Base-by-base conservation (phyloP, 495 filamentous ascomycete species). In the Aspergillus egyptiacus region DNA sequence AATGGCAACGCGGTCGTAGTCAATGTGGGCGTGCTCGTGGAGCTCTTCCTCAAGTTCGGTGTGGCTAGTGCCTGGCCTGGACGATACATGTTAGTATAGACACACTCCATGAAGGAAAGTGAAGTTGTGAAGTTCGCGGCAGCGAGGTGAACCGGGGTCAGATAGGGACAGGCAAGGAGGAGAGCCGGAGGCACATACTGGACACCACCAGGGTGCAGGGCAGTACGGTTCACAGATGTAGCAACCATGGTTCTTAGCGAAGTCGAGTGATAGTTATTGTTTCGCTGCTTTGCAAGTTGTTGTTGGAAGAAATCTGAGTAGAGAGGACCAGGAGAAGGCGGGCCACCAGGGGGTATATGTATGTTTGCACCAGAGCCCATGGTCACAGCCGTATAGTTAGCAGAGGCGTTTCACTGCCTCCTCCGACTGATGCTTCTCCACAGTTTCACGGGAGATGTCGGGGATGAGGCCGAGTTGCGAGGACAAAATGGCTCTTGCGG, bases 1-100 rank as follows among this genome's bases (percentile, higher is more conserved):
- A 76, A 98, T 98, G 49, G 94, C 86, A 58, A 98, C 93, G 59
- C 94, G 86, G 71, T 96, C 87, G 66, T 97, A 98, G 82, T 98
- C 93, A 72, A 98, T 97, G 78, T 97, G 90, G 58, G 93, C 94
- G 67, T 87, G 90, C 72, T 97, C 89, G 68, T 97, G 91, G 33
- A 98, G 84, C 68, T 96, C 89, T 75, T 96, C 90, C 72, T 97
- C 90, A 46, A 96, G 80, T 67, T 96, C 91, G 24, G 91, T 96
- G 80, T 96, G 91, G 62, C 93, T 85, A 59, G 75, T 74, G 66
- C 85, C 76, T 28, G 90, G 87, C 64, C 89, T 94, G 41, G 18
- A 35, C 46, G 32, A 46, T 43, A 44, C 6, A 27, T 19, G 60
- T 77, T 66, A 72, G 70, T 48, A 47, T 60, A 41, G 25, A n/a